phyloP scores from a whole-genome alignment of 805 yeast species.

The Sugiyamaella chiloensis region DNA sequence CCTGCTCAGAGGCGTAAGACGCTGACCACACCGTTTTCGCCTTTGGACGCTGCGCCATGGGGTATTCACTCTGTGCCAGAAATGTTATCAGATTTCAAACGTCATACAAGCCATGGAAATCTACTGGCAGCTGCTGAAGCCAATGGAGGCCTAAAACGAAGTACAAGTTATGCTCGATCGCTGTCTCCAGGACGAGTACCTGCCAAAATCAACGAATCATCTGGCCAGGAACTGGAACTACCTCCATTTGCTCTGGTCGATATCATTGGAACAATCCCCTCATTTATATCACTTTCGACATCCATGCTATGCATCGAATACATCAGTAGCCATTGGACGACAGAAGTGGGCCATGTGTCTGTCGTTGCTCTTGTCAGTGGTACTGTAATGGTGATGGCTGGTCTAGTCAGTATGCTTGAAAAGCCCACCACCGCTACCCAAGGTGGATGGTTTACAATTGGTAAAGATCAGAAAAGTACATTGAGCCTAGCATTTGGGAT shows the following conservation, averaged over 20 bases:
- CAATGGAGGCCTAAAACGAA: slow-evolving; percentile 1
- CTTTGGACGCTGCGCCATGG: slow-evolving; percentile 28
- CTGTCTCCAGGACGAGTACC: not conserved
- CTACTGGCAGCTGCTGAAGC: slow-evolving; percentile 15
- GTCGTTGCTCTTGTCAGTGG: slow-evolving; percentile 25
- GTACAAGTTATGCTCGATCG: not conserved
- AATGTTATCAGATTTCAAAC: slow-evolving; percentile 34
- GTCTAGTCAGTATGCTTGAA: slow-evolving; percentile 21
- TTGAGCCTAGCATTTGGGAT: slow-evolving; percentile 21
- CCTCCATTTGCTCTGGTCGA: slow-evolving; percentile 7
- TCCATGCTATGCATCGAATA: slow-evolving; percentile 28
- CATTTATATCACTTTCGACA: slow-evolving; percentile 32
- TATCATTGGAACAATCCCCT: slow-evolving; percentile 30
- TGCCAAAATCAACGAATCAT: not conserved
- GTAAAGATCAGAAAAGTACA: slow-evolving; percentile 16
- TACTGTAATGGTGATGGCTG: slow-evolving; percentile 23
- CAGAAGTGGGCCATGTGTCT: not conserved
- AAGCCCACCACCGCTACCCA: not conserved
- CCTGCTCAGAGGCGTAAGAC: slow-evolving; percentile 31
- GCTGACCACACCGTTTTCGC: slow-evolving; percentile 10
- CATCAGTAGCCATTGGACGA: slow-evolving; percentile 16
- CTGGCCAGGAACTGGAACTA: not conserved
- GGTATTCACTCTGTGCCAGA: slow-evolving; percentile 36
- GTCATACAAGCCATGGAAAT: slow-evolving; percentile 34
- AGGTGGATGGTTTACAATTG: not conserved